Percentiles rank a stretch among this genome's conserved stretches.
phyloP scores from a whole-genome alignment of 139 green algal genomes.

The Volvox africanus region DNA sequence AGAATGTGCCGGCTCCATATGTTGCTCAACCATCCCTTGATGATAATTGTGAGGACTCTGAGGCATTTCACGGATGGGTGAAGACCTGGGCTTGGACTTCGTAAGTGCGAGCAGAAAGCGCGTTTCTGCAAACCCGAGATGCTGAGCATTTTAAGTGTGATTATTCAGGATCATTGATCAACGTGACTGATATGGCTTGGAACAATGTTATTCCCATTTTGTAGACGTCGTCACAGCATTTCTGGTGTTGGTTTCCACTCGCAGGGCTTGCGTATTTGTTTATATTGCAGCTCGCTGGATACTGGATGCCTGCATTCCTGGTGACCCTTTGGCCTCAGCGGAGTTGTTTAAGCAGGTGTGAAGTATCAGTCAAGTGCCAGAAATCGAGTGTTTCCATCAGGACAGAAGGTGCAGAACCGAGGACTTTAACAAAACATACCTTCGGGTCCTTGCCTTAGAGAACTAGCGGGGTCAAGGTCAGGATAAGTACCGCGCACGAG shows the following conservation, averaged over 20 bases:
- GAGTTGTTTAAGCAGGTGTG: neutral
- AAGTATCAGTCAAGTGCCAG: neutral
- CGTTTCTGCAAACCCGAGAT: too few relatives aligned
- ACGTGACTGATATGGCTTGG: too few relatives aligned
- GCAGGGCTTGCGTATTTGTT: neutral
- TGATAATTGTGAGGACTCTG: neutral
- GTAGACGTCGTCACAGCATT: too few relatives aligned
- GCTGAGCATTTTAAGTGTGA: too few relatives aligned
- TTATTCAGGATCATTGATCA: too few relatives aligned
- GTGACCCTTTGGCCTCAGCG: neutral
- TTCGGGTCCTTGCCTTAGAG: too few relatives aligned
- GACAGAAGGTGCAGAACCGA: too few relatives aligned
- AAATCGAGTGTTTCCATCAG: too few relatives aligned
- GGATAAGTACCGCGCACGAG: too few relatives aligned
- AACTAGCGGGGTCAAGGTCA: too few relatives aligned
- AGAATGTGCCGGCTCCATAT: neutral
- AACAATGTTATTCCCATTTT: too few relatives aligned
- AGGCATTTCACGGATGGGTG: slow-evolving; percentile 19
- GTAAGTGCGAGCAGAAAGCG: slow-evolving; percentile 4
- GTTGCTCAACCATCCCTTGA: neutral
- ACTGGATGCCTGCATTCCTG: neutral
- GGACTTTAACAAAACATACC: too few relatives aligned
- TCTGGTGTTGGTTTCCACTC: neutral
- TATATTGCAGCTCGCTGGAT: neutral
- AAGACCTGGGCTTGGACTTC: slow-evolving; percentile 3